Base-by-base conservation (phyloP, 2,329 filamentous ascomycete genomes). In the Aspergillus puulaauensis region DNA sequence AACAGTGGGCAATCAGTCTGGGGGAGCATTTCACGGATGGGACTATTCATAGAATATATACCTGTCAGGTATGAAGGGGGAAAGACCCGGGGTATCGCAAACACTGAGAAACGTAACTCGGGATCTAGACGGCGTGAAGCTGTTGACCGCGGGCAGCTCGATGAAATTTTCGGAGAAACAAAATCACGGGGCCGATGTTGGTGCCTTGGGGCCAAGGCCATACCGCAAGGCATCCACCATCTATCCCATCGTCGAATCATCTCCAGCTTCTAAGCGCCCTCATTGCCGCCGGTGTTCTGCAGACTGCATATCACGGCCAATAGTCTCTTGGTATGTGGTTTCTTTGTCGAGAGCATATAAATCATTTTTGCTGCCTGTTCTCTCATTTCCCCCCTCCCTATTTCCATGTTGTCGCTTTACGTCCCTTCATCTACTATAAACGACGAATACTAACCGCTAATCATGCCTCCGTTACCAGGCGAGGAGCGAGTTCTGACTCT, bases 401-500 rank as follows among this genome's bases (percentile, higher is more conserved):
- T 33, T 56, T 23, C 50, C 47, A 37, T 19, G 27, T 23, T 12
- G 24, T n/a, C 37, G 19, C 41, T 47, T 50, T 56, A 19, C 54
- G 21, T 33, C 12, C 41, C 31, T 55, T 33, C 53, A 33, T 23
- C 44, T 52, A 27, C 17, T 56, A 51, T 51, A 45, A 33, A 40
- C 33, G n/a, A 46, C 41, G 27, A 40, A 44, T 56, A 53, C 52
- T 52, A 52, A 48, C 56, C 53, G 27, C 52, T 56, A 56, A 69
- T 54, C 52, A 81, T 81, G 79, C 78, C 79, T 67, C 76, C 74
- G 33, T 68, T 75, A 47, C 71, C 75, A 14, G 76, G 77, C 59
- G 79, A 81, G 71, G 77, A 80, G 62, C 71, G 74, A 52, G 57
- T 79, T 53, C 67, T 79, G 62, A 80, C 77, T 33, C 69, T 79